Evolutionary conservation across 306 rosid species (phyloP).

Genomic region (Datisca glomerata): DNA sequence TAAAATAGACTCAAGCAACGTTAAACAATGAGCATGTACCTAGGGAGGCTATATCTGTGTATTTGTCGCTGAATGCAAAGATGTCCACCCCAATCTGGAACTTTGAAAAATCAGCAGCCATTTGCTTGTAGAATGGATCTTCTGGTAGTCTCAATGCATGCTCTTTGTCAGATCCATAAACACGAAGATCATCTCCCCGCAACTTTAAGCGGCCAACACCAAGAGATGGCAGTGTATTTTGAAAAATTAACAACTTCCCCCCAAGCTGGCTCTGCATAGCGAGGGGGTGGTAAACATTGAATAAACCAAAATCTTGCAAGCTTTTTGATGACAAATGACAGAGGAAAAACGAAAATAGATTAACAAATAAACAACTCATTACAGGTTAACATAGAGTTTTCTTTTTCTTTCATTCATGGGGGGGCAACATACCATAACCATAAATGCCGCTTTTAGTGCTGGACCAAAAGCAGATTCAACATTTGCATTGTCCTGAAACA

Average conservation of each 20-base stretch:
- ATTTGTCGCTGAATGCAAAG: constrained; percentile 92
- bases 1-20: constrained; percentile 5
- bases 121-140: constrained; percentile 97
- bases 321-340: too few relatives aligned
- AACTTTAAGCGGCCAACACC: constrained; percentile 92
- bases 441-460: constrained; percentile 79
- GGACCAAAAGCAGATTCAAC: constrained; percentile 98
- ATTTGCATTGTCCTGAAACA: constrained; percentile 85
- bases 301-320: constrained; percentile 2
- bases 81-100: constrained; percentile 76
- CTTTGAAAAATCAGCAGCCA: constrained; percentile 98
- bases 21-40: too few relatives aligned
- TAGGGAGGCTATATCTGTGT: constrained; percentile 92
- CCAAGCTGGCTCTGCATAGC: constrained; percentile 81
- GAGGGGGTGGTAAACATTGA: constrained; percentile 5
- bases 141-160: constrained; percentile 73
- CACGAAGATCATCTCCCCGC: constrained; percentile 94
- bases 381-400: neutral
- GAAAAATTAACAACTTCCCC: constrained; percentile 92
- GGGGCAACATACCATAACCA: constrained; percentile 69
- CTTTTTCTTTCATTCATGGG: too few relatives aligned
- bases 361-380: neutral
- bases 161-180: constrained; percentile 94
- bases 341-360: too few relatives aligned
- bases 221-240: constrained; percentile 89